Percentiles rank a stretch among this genome's conserved stretches.
Conservation (phyloP, 108 stramenopile genomes). For the Cyclotella atomus region DNA sequence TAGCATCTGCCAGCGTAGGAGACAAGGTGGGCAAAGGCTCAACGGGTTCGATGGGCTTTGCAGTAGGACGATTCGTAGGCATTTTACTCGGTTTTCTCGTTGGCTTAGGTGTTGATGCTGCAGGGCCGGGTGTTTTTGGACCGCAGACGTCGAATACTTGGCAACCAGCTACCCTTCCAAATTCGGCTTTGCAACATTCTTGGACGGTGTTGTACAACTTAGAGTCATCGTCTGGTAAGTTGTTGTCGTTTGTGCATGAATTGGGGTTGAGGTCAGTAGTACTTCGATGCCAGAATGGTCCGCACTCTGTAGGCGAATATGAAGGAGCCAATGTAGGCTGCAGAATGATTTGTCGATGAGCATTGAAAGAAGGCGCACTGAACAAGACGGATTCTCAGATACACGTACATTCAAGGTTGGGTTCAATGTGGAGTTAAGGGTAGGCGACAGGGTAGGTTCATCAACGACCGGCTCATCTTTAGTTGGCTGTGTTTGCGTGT, state of each 20-base stretch:
- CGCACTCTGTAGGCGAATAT: background rate
- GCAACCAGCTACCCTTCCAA: slow-evolving; percentile 9
- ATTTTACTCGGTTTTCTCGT: background rate
- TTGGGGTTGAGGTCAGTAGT: background rate
- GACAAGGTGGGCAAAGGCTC: background rate
- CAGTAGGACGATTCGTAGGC: background rate
- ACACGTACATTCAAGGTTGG: background rate
- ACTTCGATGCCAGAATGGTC: slow-evolving; percentile 1
- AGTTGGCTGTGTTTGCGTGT: no score
- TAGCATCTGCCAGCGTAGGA: no score
- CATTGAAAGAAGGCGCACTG: no score
- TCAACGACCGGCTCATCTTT: no score
- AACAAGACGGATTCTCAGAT: no score
- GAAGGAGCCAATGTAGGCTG: background rate
- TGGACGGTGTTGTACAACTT: slow-evolving; percentile 9
- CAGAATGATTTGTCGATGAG: background rate
- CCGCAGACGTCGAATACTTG: slow-evolving; percentile 9
- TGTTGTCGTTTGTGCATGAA: slow-evolving; percentile 15
- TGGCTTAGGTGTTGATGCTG: background rate
- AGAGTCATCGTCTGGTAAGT: background rate
- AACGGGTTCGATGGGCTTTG: no score
- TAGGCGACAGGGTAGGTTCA: background rate
- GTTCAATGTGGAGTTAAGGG: background rate
- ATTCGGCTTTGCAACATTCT: slow-evolving; percentile 12
- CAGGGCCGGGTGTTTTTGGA: background rate